Base-by-base conservation (phyloP, 2,329 filamentous ascomycete species). In the Colletotrichum cereale region DNA sequence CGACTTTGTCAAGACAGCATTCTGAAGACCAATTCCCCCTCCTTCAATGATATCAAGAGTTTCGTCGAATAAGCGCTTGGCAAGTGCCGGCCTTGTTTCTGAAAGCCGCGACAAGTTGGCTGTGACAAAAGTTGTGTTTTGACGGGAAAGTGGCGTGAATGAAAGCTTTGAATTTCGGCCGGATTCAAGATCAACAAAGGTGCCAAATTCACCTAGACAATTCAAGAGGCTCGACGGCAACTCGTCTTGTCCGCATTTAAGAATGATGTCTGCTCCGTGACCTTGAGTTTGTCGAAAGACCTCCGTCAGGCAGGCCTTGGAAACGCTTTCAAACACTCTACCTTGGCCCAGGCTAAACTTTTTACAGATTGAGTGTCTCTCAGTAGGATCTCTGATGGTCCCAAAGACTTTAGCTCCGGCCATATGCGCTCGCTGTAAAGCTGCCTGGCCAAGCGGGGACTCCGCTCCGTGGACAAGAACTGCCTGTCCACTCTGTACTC, bases 301-400 rank as follows among this genome's bases (percentile, higher is more conserved):
- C 3, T 56, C 72, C 5, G 65, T 53, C 14, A 42, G 42, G 31
- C 79, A 80, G 11, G 66, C 66, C 2, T 65, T 57, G n/a, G 77
- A 74, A 40, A 77, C 69, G 44, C 74, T 77, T 60, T 75, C 78
- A 60, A 80, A 78, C 36, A 80, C 77, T 40, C 66, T 77, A 50
- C 78, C 76, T 4, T 79, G 76, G 0, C 81, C 77, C 5, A 87
- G 78, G 2, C 78, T 78, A 61, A 82, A 84, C 16, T 74, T 75
- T 80, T 76, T 2, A 86, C 73, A 3, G 83, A 74, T 10, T 79
- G 70, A 66, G 80, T 82, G 76, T 86, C 83, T 44, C 11, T 5
- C 14, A 5, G 26, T 16, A 5, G 34, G 12, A 34, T 16, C 11
- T 52, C 77, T 76, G 5, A 80, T 76, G 0, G 79, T 82, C 8